Conservation (phyloP, 73 alveolate genomes). For the Blepharisma japonicum region DNA sequence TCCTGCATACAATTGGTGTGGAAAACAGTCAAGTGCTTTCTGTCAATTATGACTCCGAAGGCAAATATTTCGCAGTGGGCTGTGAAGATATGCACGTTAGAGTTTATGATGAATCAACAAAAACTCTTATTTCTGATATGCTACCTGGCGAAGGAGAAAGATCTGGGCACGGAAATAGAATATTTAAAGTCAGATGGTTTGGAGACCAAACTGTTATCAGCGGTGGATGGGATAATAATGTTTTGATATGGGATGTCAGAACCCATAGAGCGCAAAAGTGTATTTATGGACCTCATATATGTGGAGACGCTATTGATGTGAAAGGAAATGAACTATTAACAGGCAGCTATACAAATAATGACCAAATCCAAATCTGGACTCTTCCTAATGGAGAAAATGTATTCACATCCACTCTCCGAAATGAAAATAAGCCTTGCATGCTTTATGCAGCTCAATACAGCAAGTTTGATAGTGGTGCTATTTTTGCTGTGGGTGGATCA, state of each 20-base stretch:
- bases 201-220: neutral
- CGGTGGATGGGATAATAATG: constrained; percentile 24
- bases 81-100: constrained; percentile 50
- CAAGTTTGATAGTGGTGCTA: constrained; percentile 34
- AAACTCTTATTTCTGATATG: constrained; percentile 36
- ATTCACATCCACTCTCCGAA: constrained; percentile 1
- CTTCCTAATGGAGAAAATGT: constrained; percentile 60
- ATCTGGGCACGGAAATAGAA: constrained; percentile 74
- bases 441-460: constrained; percentile 51
- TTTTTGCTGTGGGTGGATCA: constrained; percentile 24
- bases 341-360: constrained; percentile 81
- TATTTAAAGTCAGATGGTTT: constrained; percentile 61
- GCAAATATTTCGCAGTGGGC: constrained; percentile 57
- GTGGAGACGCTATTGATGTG: constrained; percentile 31
- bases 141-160: constrained; percentile 50
- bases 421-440: constrained; percentile 39
- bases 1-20: constrained; percentile 82
- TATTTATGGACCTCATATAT: constrained; percentile 55
- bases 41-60: constrained; percentile 90
- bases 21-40: constrained; percentile 86
- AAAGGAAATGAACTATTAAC: constrained; percentile 44
- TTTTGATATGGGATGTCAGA: constrained; percentile 67
- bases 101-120: constrained; percentile 54
- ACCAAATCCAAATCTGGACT: constrained; percentile 69
- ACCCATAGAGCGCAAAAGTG: constrained; percentile 85